Conservation (phyloP, 179 eudicot species). For the Sideroxylon spinosum region DNA sequence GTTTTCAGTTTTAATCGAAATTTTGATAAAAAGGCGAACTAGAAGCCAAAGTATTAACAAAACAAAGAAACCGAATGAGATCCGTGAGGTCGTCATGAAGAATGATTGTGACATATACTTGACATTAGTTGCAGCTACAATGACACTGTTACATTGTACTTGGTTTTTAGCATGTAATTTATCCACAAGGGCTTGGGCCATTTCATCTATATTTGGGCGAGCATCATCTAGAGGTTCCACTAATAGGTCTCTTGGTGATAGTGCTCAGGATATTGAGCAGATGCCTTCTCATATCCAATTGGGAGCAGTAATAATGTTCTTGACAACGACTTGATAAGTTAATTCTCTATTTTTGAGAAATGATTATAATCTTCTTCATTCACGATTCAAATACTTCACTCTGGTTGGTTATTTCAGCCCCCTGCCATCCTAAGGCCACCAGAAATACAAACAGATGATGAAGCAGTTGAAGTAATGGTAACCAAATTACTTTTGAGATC, state of each 20-base stretch:
- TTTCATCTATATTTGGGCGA: slow-evolving; percentile 21
- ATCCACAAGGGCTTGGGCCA: slow-evolving; percentile 14
- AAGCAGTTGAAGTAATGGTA: slow-evolving; percentile 24
- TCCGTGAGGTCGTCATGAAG: no score
- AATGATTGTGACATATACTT: not conserved
- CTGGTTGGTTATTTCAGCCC: slow-evolving; percentile 21
- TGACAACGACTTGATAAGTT: not conserved
- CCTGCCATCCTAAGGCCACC: slow-evolving; percentile 22
- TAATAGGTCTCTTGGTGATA: slow-evolving; percentile 3
- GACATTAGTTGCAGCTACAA: not conserved
- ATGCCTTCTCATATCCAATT: slow-evolving; percentile 15
- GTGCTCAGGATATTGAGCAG: not conserved
- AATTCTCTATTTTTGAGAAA: not conserved
- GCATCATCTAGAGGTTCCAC: not conserved
- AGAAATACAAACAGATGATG: slow-evolving; percentile 26
- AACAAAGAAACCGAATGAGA: no score
- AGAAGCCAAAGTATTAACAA: no score
- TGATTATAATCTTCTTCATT: not conserved
- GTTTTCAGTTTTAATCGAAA: no score
- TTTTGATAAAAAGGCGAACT: no score
- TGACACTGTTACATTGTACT: not conserved
- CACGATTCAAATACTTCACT: not conserved
- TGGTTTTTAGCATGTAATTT: slow-evolving; percentile 11
- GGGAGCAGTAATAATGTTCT: slow-evolving; percentile 17
- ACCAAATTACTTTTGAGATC: slow-evolving; percentile 37